Base-by-base conservation (phyloP, 352 stramenopile genomes). In the Aphanomyces cochlioides region DNA sequence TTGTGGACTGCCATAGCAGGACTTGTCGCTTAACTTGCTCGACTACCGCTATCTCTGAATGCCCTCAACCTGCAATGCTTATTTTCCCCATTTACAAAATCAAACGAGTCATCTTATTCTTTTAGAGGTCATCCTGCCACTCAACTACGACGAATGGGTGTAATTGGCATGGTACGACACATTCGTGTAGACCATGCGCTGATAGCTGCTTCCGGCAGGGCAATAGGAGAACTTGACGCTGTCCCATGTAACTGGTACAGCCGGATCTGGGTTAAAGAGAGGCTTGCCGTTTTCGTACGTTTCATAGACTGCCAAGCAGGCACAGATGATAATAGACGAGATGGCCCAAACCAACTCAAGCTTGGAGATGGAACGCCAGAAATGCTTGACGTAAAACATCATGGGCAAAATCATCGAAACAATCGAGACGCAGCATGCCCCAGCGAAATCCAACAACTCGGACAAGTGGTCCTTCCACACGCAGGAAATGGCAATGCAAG, bases 381-480 rank as follows among this genome's bases (percentile, higher is more conserved):
- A 57, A 37, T 21, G 28, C 28, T 67, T 67, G 17, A 90, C 71
- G 80, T 90, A 90, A 72, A 90, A 88, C 47, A 80, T 72, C 61
- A 87, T 87, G 7, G 83, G 83, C 48, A 90, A 68, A 54, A 89
- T 83, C 47, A 88, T 87, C 72, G 80, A 90, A 50, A 75, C 77
- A 61, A 87, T 75, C 19, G 81, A 79, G 41, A 87, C 82, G 59
- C 76, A 74, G 64, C 76, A 90, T 0, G 83, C 81, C 37, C 83
- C 83, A 28, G 88, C 77, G 37, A 90, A 89, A 67, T 89, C 83
- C n/a, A 77, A 78, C 40, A 90, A 82, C 66, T 89, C 83, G 15
- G 83, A 65, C 41, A 90, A 88, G 56, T 87, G 77, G 72, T 90
- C 74, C 73, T 77, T 74, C 45, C 82, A 74, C 36, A 76, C 69